These are phyloP conservation scores for Oemleria cerasiformis DNA, from an alignment of 306 rosid species.

Conservation along the genomic window DNA sequence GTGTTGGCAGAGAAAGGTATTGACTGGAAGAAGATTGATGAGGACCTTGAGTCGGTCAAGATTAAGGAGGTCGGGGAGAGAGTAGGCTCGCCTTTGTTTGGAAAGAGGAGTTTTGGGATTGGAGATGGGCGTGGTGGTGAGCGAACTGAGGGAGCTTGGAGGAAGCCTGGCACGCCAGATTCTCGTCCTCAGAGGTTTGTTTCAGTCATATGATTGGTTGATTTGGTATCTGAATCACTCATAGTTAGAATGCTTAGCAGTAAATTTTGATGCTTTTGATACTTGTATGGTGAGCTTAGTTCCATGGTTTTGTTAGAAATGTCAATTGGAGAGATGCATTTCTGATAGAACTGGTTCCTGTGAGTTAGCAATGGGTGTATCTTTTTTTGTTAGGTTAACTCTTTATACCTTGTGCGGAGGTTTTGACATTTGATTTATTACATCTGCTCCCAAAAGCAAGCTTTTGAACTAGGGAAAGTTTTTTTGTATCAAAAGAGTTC, in stretches of 20 bases:
- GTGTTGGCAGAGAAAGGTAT: slow-evolving; percentile 90
- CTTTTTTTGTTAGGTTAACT: background rate
- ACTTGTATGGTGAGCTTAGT: background rate
- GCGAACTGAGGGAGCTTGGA: slow-evolving; percentile 64
- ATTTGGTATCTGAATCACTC: background rate
- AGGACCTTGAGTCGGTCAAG: slow-evolving; percentile 67
- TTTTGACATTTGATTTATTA: background rate
- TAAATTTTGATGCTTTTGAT: slow-evolving; percentile 13
- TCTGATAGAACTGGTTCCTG: slow-evolving; percentile 7
- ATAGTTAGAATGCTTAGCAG: background rate
- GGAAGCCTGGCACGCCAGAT: slow-evolving; percentile 53
- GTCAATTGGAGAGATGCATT: background rate
- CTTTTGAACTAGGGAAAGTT: background rate
- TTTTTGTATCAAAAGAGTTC: background rate
- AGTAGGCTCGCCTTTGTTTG: slow-evolving; percentile 32
- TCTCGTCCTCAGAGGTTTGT: slow-evolving; percentile 55
- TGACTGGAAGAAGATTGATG: slow-evolving; percentile 91
- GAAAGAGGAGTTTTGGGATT: slow-evolving; percentile 55
- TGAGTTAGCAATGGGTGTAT: background rate
- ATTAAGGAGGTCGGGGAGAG: slow-evolving; percentile 51
- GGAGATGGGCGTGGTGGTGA: slow-evolving; percentile 44
- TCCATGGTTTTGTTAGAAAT: too few species aligned
- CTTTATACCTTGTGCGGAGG: background rate
- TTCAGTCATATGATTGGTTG: slow-evolving; percentile 3
- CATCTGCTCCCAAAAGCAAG: background rate